Evolutionary conservation across 257 asterid species (phyloP), one percentile per base, ranked within the genome.

Genomic region (Handroanthus guayacan): DNA sequence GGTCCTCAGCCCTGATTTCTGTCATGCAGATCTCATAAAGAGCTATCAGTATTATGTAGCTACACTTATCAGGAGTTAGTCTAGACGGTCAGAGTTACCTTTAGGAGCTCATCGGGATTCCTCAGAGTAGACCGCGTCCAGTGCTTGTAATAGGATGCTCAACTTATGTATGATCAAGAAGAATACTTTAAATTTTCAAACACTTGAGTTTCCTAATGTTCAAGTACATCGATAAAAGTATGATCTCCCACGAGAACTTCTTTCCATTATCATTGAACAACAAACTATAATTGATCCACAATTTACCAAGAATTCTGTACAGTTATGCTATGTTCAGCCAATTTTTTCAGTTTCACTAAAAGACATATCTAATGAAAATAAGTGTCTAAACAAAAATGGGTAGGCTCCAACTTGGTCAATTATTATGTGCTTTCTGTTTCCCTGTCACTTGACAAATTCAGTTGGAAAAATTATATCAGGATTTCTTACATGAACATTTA

Each of bases 401-500:
- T 20, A 14, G 38, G 47, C 56, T 58, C 64, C 80, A 65, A 47
- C 72, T 44, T 52, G 72, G 14, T 72, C 62, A 50, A 48, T 25
- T 41, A 62, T 12, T 47, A 74, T 41, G 43, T 60, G 37, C 18
- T 36, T 69, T 38, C 62, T 73, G 74, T 64, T 63, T 37, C 71
- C 82, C 62, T 13, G 41, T 71, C 76, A 82, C 67, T 75, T 50
- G 66, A 57, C 68, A 78, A 75, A 72, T 75, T 81, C 82, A 73
- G 62, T 75, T 39, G 95, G 85, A 67, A 93, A 85, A 74, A 87
- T 17, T 76, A 93, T 84, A 80, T 93, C 91, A 67, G 97, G 89
- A 84, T 89, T 91, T 84, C 98, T 90, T 68, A 81, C 86, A 67
- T 91, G 92, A 78, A 87, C 84, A 65, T 82, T 87, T 16, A 89